These are phyloP conservation scores for Dictyostelium discoideum DNA, from an alignment of 78 protist genomes.

Conservation along the genomic window DNA sequence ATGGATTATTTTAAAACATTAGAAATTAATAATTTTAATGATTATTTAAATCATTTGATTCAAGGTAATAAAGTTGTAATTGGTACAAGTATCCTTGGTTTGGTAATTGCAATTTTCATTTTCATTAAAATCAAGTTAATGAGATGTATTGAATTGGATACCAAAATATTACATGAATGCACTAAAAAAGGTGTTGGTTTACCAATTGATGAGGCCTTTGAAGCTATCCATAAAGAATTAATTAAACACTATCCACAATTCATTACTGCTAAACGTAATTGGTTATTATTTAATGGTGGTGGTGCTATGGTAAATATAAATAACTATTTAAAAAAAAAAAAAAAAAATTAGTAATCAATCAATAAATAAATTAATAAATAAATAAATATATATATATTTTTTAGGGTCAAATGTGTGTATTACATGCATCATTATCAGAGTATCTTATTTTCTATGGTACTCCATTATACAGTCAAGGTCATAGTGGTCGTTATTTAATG, in stretches of 20 bases:
- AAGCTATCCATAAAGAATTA: slow-evolving; percentile 36
- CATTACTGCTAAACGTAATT: slow-evolving; percentile 54
- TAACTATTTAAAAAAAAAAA: too few relatives aligned
- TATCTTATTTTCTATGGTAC: slow-evolving; percentile 82
- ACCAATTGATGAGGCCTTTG: slow-evolving; percentile 70
- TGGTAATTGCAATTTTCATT: slow-evolving; percentile 28
- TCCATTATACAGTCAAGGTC: slow-evolving; percentile 76
- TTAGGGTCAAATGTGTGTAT: slow-evolving; percentile 71
- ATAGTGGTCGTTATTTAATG: slow-evolving; percentile 76
- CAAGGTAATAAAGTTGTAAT: slow-evolving; percentile 12
- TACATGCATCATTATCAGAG: slow-evolving; percentile 85
- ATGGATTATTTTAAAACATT: neutral
- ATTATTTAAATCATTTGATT: neutral
- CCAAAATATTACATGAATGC: slow-evolving; percentile 55
- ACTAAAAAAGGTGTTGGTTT: slow-evolving; percentile 78
- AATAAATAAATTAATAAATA: too few relatives aligned
- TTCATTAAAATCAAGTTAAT: slow-evolving; percentile 44
- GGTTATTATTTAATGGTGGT: slow-evolving; percentile 82
- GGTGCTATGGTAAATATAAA: slow-evolving; percentile 82
- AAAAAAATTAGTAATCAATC: too few relatives aligned
- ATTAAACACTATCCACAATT: slow-evolving; percentile 60
- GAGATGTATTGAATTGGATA: slow-evolving; percentile 54
- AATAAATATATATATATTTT: too few relatives aligned
- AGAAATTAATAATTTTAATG: neutral
- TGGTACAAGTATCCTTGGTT: neutral